Evolutionary conservation across 23 red algal species (phyloP).

Genomic region (Gracilaria vermiculophylla): DNA sequence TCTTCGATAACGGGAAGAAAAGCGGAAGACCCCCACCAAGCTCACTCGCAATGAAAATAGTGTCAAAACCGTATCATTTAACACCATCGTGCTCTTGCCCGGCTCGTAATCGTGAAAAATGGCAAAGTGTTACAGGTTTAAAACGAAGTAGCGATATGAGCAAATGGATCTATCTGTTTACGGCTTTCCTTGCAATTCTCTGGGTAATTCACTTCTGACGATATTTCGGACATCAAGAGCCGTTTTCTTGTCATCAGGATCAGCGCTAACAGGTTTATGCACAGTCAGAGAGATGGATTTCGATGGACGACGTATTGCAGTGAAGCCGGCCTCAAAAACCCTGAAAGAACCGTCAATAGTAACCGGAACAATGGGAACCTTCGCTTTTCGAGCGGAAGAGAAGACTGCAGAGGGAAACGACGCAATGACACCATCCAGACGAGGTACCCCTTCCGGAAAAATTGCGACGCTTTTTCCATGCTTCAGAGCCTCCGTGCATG

Average conservation of each 20-base stretch:
- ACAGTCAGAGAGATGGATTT: not conserved
- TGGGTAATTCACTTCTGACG: conserved; percentile 5
- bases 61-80: too few species aligned
- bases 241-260: conserved; percentile 5
- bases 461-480: conserved; percentile 19
- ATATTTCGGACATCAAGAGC: not conserved
- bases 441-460: conserved; percentile 30
- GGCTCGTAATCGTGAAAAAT: too few species aligned
- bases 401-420: conserved; percentile 26
- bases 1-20: too few species aligned
- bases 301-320: not conserved
- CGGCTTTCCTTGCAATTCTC: not conserved
- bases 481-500: not conserved
- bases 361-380: conserved; percentile 40
- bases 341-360: conserved; percentile 23
- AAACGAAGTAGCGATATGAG: not conserved
- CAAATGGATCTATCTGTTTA: not conserved
- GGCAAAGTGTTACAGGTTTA: too few species aligned
- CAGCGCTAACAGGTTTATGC: not conserved
- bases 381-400: conserved; percentile 8
- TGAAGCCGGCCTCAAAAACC: not conserved
- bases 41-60: too few species aligned
- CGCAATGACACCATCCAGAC: not conserved
- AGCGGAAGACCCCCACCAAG: too few species aligned
- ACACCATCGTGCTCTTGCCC: too few species aligned